Conservation (phyloP, 108 stramenopile species). For the Stephanodiscus minutulus region DNA sequence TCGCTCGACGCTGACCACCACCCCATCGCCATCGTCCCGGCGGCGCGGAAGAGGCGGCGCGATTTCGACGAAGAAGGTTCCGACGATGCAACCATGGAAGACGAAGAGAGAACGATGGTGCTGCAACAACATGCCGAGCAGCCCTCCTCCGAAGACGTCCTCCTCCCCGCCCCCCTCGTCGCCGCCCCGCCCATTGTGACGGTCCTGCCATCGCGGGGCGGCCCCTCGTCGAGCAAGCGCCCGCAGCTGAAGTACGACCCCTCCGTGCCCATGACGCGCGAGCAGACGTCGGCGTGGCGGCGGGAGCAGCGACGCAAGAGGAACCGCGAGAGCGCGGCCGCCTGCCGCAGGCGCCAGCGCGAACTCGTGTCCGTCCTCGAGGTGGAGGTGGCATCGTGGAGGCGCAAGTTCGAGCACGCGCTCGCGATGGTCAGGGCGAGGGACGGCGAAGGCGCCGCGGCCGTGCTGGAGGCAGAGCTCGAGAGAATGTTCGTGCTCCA, state of each 20-base stretch:
- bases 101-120: background rate
- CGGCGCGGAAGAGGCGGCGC: constrained; percentile 58
- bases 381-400: constrained; percentile 76
- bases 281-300: constrained; percentile 80
- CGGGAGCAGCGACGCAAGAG: constrained; percentile 82
- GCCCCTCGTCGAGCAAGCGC: constrained; percentile 15
- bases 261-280: constrained; percentile 82
- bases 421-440: constrained; percentile 60
- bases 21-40: constrained; percentile 7
- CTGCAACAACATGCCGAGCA: background rate
- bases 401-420: constrained; percentile 69
- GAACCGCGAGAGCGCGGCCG: constrained; percentile 85
- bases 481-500: constrained; percentile 14
- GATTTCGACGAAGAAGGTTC: constrained; percentile 35
- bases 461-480: constrained; percentile 15
- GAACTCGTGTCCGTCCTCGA: constrained; percentile 81
- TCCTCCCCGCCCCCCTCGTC: background rate
- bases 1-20: background rate
- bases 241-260: constrained; percentile 86
- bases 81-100: background rate
- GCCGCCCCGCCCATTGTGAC: constrained; percentile 28
- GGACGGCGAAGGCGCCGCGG: constrained; percentile 40
- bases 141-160: background rate
- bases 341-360: constrained; percentile 77
- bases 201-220: constrained; percentile 20